phyloP scores from a whole-genome alignment of 2,329 filamentous ascomycete genomes.

The Alternaria sp. region DNA sequence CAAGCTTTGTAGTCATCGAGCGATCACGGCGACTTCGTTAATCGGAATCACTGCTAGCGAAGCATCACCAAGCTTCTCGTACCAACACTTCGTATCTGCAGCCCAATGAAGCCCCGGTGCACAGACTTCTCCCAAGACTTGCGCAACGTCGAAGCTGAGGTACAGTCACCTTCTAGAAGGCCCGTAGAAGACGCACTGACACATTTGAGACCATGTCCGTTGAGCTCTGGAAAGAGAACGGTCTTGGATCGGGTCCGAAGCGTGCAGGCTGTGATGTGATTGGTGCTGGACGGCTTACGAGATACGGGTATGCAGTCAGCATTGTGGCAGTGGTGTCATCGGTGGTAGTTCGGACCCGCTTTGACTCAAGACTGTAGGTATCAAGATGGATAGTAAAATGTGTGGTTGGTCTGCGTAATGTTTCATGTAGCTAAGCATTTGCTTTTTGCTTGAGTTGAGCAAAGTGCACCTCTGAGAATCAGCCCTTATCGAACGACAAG shows the following conservation, averaged over 20 bases:
- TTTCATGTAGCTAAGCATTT: neutral
- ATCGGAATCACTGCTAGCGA: neutral
- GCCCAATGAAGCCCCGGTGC: neutral
- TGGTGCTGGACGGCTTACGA: neutral
- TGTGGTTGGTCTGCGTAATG: neutral
- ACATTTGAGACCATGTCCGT: neutral
- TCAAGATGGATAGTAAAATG: neutral
- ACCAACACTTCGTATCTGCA: neutral
- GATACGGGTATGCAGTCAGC: neutral
- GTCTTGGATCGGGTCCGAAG: neutral
- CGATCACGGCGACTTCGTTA: neutral
- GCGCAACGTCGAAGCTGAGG: neutral
- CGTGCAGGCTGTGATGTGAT: neutral
- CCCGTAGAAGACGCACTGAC: neutral
- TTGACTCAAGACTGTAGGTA: neutral
- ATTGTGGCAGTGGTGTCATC: neutral
- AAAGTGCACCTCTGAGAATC: neutral
- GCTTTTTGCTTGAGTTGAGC: neutral
- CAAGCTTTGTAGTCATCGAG: neutral
- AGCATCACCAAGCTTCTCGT: neutral
- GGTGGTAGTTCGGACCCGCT: constrained; percentile 1
- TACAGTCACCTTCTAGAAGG: constrained; percentile 2
- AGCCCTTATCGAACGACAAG: neutral
- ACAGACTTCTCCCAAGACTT: neutral
- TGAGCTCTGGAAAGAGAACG: neutral